These are phyloP conservation scores for Davidsoniella virescens DNA, from an alignment of 2,329 filamentous ascomycete genomes.

Conservation along the genomic window DNA sequence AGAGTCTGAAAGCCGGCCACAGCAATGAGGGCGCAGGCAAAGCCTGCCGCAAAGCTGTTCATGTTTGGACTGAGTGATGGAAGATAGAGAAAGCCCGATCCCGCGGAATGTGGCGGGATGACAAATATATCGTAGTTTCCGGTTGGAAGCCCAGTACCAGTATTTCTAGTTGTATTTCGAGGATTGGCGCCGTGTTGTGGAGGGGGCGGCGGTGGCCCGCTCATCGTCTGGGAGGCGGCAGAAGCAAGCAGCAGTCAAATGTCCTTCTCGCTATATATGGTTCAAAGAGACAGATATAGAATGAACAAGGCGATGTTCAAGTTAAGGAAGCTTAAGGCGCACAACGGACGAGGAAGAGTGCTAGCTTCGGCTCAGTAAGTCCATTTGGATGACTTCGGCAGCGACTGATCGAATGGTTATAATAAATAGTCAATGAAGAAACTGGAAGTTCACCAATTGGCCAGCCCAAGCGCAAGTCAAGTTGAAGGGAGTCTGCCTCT, in stretches of 20 bases:
- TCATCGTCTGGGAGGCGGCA: slow-evolving; percentile 21
- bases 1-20: slow-evolving; percentile 59
- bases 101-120: slow-evolving; percentile 80
- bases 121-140: slow-evolving; percentile 97
- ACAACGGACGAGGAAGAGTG: background rate
- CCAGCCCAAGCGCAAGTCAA: too few relatives aligned
- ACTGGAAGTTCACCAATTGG: too few relatives aligned
- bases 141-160: slow-evolving; percentile 48
- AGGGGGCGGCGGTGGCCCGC: slow-evolving; percentile 55
- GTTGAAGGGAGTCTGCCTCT: too few relatives aligned
- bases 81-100: slow-evolving; percentile 83
- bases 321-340: background rate
- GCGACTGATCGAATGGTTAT: too few relatives aligned
- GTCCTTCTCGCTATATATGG: background rate
- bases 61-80: slow-evolving; percentile 71
- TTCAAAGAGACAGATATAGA: background rate
- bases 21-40: slow-evolving; percentile 56
- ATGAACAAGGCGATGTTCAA: background rate
- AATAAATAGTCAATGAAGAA: too few relatives aligned
- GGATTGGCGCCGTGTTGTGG: slow-evolving; percentile 74
- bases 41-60: slow-evolving; percentile 84
- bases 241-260: background rate
- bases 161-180: slow-evolving; percentile 31
- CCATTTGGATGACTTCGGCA: background rate
- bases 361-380: background rate